Conservation (phyloP, 2,329 filamentous ascomycete species). For the Cyclaneusma minus region DNA sequence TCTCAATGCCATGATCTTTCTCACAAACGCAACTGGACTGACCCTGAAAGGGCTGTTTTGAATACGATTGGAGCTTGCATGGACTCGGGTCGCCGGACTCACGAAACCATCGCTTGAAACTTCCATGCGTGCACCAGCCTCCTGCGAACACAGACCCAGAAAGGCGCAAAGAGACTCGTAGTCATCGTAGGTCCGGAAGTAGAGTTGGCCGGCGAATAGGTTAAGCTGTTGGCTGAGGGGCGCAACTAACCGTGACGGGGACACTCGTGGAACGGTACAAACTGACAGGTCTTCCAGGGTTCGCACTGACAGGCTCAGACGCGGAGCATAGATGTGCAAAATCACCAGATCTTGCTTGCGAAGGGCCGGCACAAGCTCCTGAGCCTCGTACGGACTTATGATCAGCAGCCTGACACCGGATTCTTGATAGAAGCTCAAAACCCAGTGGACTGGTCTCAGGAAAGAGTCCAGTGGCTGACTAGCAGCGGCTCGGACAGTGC, state of each 20-base stretch:
- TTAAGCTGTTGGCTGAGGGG: slow-evolving; percentile 30
- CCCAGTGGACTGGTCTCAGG: slow-evolving; percentile 37
- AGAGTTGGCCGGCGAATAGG: slow-evolving; percentile 53
- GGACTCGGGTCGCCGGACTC: slow-evolving; percentile 3
- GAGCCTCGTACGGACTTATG: slow-evolving; percentile 45
- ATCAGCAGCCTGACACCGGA: too few species aligned
- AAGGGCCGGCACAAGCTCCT: slow-evolving; percentile 30
- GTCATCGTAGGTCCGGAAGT: slow-evolving; percentile 35
- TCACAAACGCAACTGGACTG: slow-evolving; percentile 26
- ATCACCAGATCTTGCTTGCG: slow-evolving; percentile 17
- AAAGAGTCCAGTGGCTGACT: slow-evolving; percentile 25
- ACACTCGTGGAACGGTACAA: slow-evolving; percentile 21
- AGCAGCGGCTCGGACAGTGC: slow-evolving; percentile 22
- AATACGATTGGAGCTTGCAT: background rate
- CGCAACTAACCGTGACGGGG: too few species aligned
- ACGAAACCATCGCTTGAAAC: slow-evolving; percentile 21
- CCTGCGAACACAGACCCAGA: slow-evolving; percentile 29
- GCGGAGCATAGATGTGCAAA: slow-evolving; percentile 36
- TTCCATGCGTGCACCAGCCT: slow-evolving; percentile 3
- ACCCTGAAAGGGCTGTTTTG: slow-evolving; percentile 16
- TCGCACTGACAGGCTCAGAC: slow-evolving; percentile 20
- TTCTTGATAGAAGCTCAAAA: slow-evolving; percentile 26
- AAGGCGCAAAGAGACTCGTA: slow-evolving; percentile 36
- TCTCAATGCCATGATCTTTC: slow-evolving; percentile 18
- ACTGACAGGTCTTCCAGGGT: slow-evolving; percentile 30